Conservation (phyloP, 169 alveolate species). For the Eimeria tenella region DNA sequence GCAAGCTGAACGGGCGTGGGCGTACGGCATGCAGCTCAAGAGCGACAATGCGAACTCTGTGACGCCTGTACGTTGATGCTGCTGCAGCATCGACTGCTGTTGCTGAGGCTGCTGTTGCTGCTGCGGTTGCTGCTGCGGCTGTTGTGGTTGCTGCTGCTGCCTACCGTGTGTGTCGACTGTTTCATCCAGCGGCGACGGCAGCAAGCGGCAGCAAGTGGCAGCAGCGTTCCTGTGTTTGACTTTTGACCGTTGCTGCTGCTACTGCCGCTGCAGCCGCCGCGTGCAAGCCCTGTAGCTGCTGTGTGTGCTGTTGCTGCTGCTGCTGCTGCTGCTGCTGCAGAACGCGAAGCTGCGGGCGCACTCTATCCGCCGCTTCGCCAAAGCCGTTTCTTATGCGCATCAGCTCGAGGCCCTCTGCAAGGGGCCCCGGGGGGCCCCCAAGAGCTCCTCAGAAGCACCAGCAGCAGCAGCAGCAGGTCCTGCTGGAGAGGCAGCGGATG, state of each 20-base stretch:
- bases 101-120: not conserved
- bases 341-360: slow-evolving; percentile 26
- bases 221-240: not conserved
- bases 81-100: too few species aligned
- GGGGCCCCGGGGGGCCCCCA: not conserved
- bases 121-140: not conserved
- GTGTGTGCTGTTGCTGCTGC: not conserved
- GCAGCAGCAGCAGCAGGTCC: not conserved
- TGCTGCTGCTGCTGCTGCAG: not conserved
- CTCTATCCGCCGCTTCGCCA: slow-evolving; percentile 35
- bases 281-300: not conserved
- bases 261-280: too few species aligned
- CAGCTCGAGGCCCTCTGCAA: slow-evolving; percentile 28
- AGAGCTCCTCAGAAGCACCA: not conserved
- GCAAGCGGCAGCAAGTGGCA: not conserved
- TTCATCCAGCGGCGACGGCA: not conserved
- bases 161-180: not conserved
- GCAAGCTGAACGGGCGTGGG: slow-evolving; percentile 71
- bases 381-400: slow-evolving; percentile 30
- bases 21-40: slow-evolving; percentile 65
- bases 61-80: not conserved
- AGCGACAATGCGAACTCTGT: slow-evolving; percentile 38
- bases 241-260: not conserved
- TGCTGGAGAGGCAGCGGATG: not conserved
- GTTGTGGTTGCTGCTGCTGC: too few species aligned